Conservation (phyloP, 2,329 filamentous ascomycete species). For the Cyphellophora europaea region DNA sequence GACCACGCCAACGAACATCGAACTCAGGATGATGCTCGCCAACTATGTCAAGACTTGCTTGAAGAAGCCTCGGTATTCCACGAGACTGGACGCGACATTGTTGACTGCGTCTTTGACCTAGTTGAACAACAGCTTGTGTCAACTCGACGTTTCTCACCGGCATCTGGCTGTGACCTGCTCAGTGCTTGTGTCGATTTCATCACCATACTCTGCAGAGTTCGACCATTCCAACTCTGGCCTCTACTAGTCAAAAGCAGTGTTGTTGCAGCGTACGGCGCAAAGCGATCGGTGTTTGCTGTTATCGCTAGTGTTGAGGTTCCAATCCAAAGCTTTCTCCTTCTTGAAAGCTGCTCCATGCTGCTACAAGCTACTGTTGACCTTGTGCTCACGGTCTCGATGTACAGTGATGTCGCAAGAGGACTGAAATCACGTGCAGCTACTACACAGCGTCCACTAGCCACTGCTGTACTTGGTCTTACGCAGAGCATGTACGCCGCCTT, state of each 20-base stretch:
- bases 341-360: slow-evolving; percentile 62
- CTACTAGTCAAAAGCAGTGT: slow-evolving; percentile 74
- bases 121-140: slow-evolving; percentile 58
- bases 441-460: slow-evolving; percentile 43
- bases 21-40: slow-evolving; percentile 19
- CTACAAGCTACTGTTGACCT: slow-evolving; percentile 70
- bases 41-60: slow-evolving; percentile 35
- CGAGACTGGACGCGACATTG: slow-evolving; percentile 53
- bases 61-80: slow-evolving; percentile 42
- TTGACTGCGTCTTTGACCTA: slow-evolving; percentile 73
- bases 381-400: slow-evolving; percentile 39
- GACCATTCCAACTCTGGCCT: slow-evolving; percentile 82
- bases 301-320: slow-evolving; percentile 76
- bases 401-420: slow-evolving; percentile 3
- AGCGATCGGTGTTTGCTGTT: slow-evolving; percentile 67
- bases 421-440: slow-evolving; percentile 1
- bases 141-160: slow-evolving; percentile 30
- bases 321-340: slow-evolving; percentile 65
- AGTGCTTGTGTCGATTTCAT: slow-evolving; percentile 75
- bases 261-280: slow-evolving; percentile 65
- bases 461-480: slow-evolving; percentile 56
- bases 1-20: slow-evolving; percentile 9
- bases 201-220: slow-evolving; percentile 58
- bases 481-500: slow-evolving; percentile 72
- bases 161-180: slow-evolving; percentile 42